Evolutionary conservation across 2,329 filamentous ascomycete genomes (phyloP), one percentile per base, ranked within the genome.

Genomic region (Fusarium bulbicola): DNA sequence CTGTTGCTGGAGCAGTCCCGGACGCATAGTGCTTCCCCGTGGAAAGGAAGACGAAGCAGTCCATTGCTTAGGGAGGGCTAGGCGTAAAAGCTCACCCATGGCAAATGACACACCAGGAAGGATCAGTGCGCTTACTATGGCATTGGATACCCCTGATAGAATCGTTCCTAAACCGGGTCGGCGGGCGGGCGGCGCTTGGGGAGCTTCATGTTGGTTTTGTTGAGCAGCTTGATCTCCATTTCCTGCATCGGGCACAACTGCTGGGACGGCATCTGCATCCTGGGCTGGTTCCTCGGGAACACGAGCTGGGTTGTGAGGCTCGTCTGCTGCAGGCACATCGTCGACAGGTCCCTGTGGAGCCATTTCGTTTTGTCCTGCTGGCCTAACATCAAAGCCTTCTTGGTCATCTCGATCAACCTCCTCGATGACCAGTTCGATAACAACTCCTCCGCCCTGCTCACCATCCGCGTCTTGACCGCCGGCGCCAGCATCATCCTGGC

Each of bases 21-120:
- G 89, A 7, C 88, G 85, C 40, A 85, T 69, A 16, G 72, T 72
- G 21, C 68, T 52, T 6, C 72, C 74, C 15, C 73, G 65, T 7
- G 72, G 65, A 36, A 71, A 63, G 74, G 76, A 81, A 18, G 73
- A 64, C 4, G 85, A 82, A 1, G 84, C 83, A 15, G 92, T 90
- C 91, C 93, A 95, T 7, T 89, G 84, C 40, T 84, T 84, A 0
- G 95, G 95, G 2, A 97, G 84, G 0, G 88, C 81, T 16, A 89
- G 80, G 20, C 92, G 90, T 39, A 98, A 85, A 2, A 94, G 78
- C 76, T 95, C 92, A 49, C 96, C 96, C 82, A 94, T 90, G 20
- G 90, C 87, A 36, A 92, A 93, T 0, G 94, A 95, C 49, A 98
- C 90, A 16, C 90, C 90, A 0, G 96, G 96, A 78, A 97, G 94